phyloP scores from a whole-genome alignment of 495 filamentous ascomycete genomes.

The Hyaloscypha finlandica region DNA sequence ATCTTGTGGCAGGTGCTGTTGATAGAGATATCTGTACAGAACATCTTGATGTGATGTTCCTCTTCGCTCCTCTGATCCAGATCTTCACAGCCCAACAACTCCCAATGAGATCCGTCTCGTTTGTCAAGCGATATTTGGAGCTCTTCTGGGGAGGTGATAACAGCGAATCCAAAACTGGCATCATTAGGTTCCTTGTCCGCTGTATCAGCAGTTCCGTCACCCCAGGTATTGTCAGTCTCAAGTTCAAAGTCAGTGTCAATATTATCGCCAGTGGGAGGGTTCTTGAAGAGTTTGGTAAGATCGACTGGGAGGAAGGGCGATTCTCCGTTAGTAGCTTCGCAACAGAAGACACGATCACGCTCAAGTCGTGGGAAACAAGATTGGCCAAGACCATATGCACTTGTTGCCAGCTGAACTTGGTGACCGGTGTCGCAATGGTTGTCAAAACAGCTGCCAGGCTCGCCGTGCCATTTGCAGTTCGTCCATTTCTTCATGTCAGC shows the following conservation, averaged over 20 bases:
- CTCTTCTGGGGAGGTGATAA: neutral
- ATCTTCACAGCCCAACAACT: neutral
- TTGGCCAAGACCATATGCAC: neutral
- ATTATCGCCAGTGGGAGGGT: neutral
- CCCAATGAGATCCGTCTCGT: neutral
- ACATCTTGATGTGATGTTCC: neutral
- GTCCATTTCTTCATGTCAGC: neutral
- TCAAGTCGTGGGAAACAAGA: neutral
- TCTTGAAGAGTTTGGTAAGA: neutral
- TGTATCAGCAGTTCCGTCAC: neutral
- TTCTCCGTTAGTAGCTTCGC: neutral
- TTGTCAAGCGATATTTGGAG: neutral
- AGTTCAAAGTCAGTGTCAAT: neutral
- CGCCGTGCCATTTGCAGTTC: neutral
- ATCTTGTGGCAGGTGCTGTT: neutral
- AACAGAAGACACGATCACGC: neutral
- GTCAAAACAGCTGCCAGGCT: neutral
- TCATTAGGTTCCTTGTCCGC: neutral
- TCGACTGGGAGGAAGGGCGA: neutral
- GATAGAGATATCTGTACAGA: neutral
- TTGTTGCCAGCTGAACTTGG: neutral
- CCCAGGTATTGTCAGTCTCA: constrained; percentile 6
- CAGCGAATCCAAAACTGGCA: neutral
- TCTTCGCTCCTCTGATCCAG: neutral
- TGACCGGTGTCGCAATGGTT: neutral